Conservation (phyloP, 2,329 filamentous ascomycete genomes). For the Rutstroemia sp. region DNA sequence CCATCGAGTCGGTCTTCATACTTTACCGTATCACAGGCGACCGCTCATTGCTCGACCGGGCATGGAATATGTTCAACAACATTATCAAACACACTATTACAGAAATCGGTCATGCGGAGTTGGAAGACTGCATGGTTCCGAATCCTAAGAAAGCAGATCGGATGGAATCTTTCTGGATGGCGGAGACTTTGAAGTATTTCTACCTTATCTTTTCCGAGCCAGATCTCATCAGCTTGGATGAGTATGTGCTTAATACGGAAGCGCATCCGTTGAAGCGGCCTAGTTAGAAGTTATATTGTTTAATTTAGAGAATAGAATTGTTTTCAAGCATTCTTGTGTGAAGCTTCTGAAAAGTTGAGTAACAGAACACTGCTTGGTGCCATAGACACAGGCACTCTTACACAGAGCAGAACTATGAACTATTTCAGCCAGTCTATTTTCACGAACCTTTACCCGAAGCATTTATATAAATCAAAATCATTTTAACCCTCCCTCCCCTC, state of each 20-base stretch:
- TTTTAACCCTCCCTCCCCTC: neutral
- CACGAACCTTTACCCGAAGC: too few species aligned
- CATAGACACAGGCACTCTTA: too few species aligned
- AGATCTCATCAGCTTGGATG: constrained; percentile 48
- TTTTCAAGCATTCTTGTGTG: too few species aligned
- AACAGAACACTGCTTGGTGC: too few species aligned
- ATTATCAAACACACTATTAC: constrained; percentile 37
- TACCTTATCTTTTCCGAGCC: constrained; percentile 46
- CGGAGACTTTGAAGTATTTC: constrained; percentile 57
- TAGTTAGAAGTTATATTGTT: neutral
- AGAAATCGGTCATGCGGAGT: constrained; percentile 35
- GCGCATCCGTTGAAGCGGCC: constrained; percentile 29
- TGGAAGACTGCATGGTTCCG: constrained; percentile 32
- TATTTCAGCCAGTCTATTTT: too few species aligned
- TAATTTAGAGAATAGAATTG: neutral
- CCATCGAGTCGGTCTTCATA: constrained; percentile 60
- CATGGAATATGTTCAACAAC: constrained; percentile 41
- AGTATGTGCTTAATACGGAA: constrained; percentile 42
- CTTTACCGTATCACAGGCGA: constrained; percentile 35
- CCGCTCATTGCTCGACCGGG: constrained; percentile 32
- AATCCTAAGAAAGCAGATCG: constrained; percentile 35
- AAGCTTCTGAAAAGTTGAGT: too few species aligned
- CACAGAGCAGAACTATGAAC: too few species aligned
- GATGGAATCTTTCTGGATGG: constrained; percentile 56
- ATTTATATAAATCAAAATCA: too few species aligned